Evolutionary conservation across 2,329 filamentous ascomycete species (phyloP), one percentile per base, ranked within the genome.

Genomic region (Fusarium xylarioides): DNA sequence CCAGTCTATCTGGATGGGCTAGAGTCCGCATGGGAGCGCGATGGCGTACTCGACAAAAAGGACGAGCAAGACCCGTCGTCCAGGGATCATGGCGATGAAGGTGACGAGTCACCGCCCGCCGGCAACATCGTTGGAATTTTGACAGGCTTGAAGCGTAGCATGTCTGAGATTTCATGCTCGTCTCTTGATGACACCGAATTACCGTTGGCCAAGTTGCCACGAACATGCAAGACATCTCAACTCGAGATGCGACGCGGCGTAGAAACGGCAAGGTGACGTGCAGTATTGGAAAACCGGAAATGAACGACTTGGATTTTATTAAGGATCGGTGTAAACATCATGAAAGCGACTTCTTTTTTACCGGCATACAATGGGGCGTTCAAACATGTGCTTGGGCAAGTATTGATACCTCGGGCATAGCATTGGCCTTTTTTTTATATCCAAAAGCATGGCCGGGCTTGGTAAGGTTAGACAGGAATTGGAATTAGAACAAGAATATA

Each of bases 11-110:
- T 87, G 11, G 82, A 86, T 18, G 87, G 87, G 4, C 82, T 91
- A 1, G 89, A 90, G 71, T 83, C 83, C 7, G 85, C 86, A 70
- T 91, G 89, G 89, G 82, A 79, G 1, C 84, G 85, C 63, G 88
- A 90, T 64, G 74, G 80, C 11, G 79, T 85, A 44, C 82, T 91
- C 12, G 89, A 91, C 75, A 80, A 75, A 40, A 74, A 75, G 42
- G 74, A 79, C 12, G 70, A 71, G n/a, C 70, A 68, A 53, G 78
- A 74, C 15, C 38, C 76, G 4, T 79, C 81, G 30, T 80, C 79
- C 16, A 81, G 80, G 37, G 81, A 82, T 26, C 44, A 65, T 14
- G 63, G 65, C 12, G 62, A 76, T 18, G 70, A 76, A 35, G 63
- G 62, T 30, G 73, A 76, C 23, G 70, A 75, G n/a, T 71, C 72